Base-by-base conservation (phyloP, 1,284 basidiomycete species). In the Cystobasidiaceae sp. region DNA sequence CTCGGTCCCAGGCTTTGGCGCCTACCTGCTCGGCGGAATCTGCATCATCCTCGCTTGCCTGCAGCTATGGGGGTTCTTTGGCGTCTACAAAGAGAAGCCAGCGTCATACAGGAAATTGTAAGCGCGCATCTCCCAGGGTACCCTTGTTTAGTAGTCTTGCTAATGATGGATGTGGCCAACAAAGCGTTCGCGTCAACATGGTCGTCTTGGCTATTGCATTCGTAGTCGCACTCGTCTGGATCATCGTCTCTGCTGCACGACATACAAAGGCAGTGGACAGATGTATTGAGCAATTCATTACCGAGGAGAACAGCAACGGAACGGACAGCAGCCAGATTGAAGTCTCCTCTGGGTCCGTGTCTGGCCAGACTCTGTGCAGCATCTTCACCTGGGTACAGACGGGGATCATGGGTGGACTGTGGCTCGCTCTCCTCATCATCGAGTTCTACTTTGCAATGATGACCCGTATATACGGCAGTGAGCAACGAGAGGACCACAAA, bases 311-410 rank as follows among this genome's bases (percentile, higher is more conserved):
- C 9, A 65, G 75, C 45, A 72, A 75, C 62, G 70, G 76, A 27
- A 77, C 79, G 11, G 75, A 77, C 34, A 59, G 32, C 25, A 54
- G 69, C 25, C 74, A 73, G 15, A 56, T 65, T 21, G 46, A 61
- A 33, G 55, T 57, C 28, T 34, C 39, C 21, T 45, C 51, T 34
- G 61, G 48, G 41, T 51, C 61, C 21, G 52, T 56, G 13, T 83
- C 88, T 76, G 85, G 83, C 7, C 76, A 85, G 49, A 84, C 82
- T 0, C 80, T 94, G 17, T 94, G 92, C 78, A 81, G 86, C 55
- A 86, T 93, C 59, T 92, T 94, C 74, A 81, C 90, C 6, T 94
- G 90, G 90, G 87, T 89, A 4, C 87, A 89, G 74, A 79, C 94
- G n/a, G 92, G 92, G 37, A 79, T 94, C 68, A 93, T 94, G 90